These are phyloP conservation scores for Daedaleopsis nitida DNA, from an alignment of 768 basidiomycete genomes.

Conservation along the genomic window DNA sequence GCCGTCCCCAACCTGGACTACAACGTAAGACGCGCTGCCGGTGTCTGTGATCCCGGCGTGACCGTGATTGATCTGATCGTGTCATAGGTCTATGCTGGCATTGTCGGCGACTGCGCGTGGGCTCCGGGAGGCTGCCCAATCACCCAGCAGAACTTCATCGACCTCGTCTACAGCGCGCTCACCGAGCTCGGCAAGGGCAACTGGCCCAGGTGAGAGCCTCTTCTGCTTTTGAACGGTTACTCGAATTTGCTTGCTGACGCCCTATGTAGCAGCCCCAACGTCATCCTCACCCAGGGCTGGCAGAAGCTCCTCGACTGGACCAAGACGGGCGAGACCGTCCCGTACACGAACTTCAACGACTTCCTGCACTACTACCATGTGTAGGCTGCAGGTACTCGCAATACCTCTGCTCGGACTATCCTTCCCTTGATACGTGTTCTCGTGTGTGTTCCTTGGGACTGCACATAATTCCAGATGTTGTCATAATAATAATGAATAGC, in stretches of 20 bases:
- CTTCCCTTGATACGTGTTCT: too few relatives aligned
- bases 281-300: background rate
- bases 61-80: background rate
- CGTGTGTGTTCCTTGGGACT: too few relatives aligned
- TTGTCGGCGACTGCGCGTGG: constrained; percentile 21
- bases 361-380: background rate
- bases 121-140: constrained; percentile 23
- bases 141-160: constrained; percentile 27
- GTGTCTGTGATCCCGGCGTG: too few relatives aligned
- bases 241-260: background rate
- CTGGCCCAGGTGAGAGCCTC: background rate
- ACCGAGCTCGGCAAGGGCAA: background rate
- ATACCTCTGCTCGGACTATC: too few relatives aligned
- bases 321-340: background rate
- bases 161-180: constrained; percentile 20
- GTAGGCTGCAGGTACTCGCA: too few relatives aligned
- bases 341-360: constrained; percentile 2
- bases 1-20: background rate
- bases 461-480: too few relatives aligned
- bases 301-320: background rate
- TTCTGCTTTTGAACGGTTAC: background rate
- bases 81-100: constrained; percentile 16
- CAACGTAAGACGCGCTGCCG: background rate
- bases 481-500: too few relatives aligned
- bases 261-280: background rate